These are phyloP conservation scores for Calamus simplicifolius DNA, from an alignment of 176 grass and related monocot species.

Conservation along the genomic window DNA sequence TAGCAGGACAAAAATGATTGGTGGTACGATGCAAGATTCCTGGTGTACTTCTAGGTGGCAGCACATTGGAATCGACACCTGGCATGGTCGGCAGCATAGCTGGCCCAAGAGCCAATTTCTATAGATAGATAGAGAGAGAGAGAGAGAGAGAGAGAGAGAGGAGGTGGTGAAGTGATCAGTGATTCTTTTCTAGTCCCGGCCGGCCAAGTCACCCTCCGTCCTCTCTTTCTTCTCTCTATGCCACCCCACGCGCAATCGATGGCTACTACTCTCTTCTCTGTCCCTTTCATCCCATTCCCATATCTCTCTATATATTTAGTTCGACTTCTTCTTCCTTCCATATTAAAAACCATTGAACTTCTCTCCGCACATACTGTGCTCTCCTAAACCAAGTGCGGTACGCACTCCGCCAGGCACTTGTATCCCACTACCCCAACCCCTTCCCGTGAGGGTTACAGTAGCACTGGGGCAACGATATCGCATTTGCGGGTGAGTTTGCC, in stretches of 20 bases:
- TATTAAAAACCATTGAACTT: neutral
- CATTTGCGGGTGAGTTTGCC: too few species aligned
- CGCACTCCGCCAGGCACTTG: too few species aligned
- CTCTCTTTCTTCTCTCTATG: neutral
- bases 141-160: slow-evolving; percentile 14
- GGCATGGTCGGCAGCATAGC: neutral
- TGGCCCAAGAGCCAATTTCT: slow-evolving; percentile 4
- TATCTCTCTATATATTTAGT: neutral
- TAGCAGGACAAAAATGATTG: slow-evolving; percentile 2
- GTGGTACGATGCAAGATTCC: slow-evolving; percentile 6
- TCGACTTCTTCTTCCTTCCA: neutral
- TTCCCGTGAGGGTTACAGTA: too few species aligned
- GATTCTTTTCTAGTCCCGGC: slow-evolving; percentile 4
- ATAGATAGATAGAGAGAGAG: slow-evolving; percentile 18
- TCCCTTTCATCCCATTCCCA: neutral
- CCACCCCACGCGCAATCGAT: slow-evolving; percentile 20
- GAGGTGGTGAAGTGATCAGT: slow-evolving; percentile 4
- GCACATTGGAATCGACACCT: neutral
- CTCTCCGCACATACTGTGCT: too few species aligned
- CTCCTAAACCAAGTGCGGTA: neutral
- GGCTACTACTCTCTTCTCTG: slow-evolving; percentile 7
- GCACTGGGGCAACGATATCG: too few species aligned
- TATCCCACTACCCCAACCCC: too few species aligned
- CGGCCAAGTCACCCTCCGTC: slow-evolving; percentile 39
- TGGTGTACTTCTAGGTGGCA: neutral